Evolutionary conservation across 2,329 filamentous ascomycete genomes (phyloP), one percentile per base, ranked within the genome.

Genomic region (Chaetomiaceae sp.): DNA sequence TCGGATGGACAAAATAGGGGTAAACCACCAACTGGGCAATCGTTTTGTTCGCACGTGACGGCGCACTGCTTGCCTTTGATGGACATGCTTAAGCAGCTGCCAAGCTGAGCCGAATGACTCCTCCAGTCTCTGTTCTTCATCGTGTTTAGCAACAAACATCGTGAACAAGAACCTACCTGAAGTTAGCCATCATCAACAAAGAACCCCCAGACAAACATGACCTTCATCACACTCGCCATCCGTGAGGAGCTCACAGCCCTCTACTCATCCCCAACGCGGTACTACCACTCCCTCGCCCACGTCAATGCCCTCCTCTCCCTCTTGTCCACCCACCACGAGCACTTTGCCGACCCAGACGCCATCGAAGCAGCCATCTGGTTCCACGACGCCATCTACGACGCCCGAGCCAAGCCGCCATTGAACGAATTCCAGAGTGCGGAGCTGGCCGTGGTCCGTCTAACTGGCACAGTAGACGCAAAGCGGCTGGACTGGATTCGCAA

Each of bases 321-420:
- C 12, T 42, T 58, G 13, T 5, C 19, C 20, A 20, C 34, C 17
- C 50, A 58, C 39, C 46, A 31, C 14, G 1, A 20, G 7, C 21
- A 30, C 12, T 54, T 56, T n/a, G n/a, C 40, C 25, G 56, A 58
- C 44, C 49, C 56, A 3, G 49, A 48, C 17, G 56, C 51, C 30
- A 31, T 56, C 40, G 56, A 58, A 37, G 54, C 54, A 9, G 54
- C 56, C 31, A 55, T 58, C 33, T 58, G 56, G 56, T 56, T 55
- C 44, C 56, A 58, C 46, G 54, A 58, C 39, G 51, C 54, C 47
- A 49, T 58, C 27, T 58, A 56, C 44, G 41, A 55, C 41, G 19
- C 49, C 12, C 47, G 37, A 14, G 51, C 46, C 17, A 12, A 34
- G 14, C 37, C 38, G 0, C 38, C 44, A 7, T 19, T 23, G 21